Conservation (phyloP, 495 filamentous ascomycete species). For the Choiromyces venosus region DNA sequence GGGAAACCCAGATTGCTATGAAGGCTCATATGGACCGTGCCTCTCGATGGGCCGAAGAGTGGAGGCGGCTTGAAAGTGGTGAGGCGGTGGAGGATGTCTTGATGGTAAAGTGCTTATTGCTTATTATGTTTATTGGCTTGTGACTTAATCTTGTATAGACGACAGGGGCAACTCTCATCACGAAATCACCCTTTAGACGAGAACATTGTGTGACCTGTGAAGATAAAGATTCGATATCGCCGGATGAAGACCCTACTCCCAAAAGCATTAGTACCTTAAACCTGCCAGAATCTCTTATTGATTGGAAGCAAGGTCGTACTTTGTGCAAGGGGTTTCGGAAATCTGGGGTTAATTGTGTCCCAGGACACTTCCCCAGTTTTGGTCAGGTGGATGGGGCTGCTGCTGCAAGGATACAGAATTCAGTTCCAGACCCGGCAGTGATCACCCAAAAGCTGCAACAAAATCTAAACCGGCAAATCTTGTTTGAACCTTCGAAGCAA, state of each 20-base stretch:
- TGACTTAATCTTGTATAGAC: background rate
- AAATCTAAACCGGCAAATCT: background rate
- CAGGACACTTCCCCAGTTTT: background rate
- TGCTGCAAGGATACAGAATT: background rate
- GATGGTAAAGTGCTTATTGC: conserved; percentile 9
- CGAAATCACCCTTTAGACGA: background rate
- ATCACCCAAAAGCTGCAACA: background rate
- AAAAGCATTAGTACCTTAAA: conserved; percentile 23
- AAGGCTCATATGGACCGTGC: conserved; percentile 21
- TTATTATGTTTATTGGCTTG: background rate
- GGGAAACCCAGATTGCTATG: conserved; percentile 16
- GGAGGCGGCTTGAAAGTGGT: conserved; percentile 21
- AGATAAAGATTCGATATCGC: background rate
- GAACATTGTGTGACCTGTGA: background rate
- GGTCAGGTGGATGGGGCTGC: conserved; percentile 16
- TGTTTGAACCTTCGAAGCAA: background rate
- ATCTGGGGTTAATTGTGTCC: background rate
- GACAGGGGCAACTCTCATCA: background rate
- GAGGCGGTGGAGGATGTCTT: conserved; percentile 20
- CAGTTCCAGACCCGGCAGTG: background rate
- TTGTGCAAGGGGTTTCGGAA: background rate
- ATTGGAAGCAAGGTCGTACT: background rate
- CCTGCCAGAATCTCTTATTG: conserved; percentile 19
- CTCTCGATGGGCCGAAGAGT: conserved; percentile 33
- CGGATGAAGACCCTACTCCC: conserved; percentile 9